phyloP scores from a whole-genome alignment of 23 red algal species.

The Gracilaria domingensis region DNA sequence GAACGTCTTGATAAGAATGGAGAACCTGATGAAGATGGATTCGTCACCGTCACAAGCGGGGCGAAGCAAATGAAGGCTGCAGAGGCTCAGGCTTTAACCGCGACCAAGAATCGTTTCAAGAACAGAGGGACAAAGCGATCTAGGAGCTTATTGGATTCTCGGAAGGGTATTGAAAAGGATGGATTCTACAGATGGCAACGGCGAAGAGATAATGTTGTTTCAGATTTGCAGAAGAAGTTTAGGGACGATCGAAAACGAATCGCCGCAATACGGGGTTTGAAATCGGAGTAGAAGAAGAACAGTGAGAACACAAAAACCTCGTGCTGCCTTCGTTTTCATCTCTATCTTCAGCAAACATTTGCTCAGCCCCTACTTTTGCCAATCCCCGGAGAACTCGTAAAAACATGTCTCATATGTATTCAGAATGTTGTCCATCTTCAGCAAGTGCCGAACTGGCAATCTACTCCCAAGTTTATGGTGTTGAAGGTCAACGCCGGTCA shows the following conservation, averaged over 20 bases:
- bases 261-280: constrained; percentile 44
- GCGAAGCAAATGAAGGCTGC: constrained; percentile 59
- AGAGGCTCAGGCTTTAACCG: constrained; percentile 13
- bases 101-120: constrained; percentile 19
- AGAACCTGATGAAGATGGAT: constrained; percentile 64
- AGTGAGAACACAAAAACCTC: too few species aligned
- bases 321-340: too few species aligned
- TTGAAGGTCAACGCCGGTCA: too few species aligned
- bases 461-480: too few species aligned
- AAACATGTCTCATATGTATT: too few species aligned
- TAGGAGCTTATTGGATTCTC: constrained; percentile 31
- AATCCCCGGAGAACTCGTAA: too few species aligned
- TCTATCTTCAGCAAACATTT: too few species aligned
- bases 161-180: constrained; percentile 68
- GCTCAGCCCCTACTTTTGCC: too few species aligned
- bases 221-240: constrained; percentile 63
- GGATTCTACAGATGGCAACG: constrained; percentile 69
- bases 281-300: not conserved
- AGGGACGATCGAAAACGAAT: constrained; percentile 56
- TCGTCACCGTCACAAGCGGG: constrained; percentile 56
- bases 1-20: not conserved
- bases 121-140: constrained; percentile 33
- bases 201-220: constrained; percentile 31
- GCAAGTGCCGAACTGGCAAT: too few species aligned
- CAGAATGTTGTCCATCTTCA: too few species aligned